Base-by-base conservation (phyloP, 805 yeast genomes). In the Brettanomyces custersianus region DNA sequence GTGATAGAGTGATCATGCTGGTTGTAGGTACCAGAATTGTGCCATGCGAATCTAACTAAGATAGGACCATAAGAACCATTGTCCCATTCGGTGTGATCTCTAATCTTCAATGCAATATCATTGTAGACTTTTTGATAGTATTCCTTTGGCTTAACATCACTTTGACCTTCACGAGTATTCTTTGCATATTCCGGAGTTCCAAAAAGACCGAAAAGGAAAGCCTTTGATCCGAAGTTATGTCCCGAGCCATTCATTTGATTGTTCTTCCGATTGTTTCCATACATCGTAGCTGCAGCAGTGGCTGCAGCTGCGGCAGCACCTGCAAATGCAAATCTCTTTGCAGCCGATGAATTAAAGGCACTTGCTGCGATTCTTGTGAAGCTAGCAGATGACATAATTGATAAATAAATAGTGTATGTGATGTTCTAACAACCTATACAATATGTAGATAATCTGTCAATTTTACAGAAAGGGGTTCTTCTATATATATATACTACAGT, bases 51-150 rank as follows among this genome's bases (percentile, higher is more conserved):
- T 42, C 74, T 51, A 18, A 70, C 60, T 11, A 70, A 42, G 11
- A 67, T 46, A 24, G 74, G 76, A 1, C 67, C 74, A 44, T 64
- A 61, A 4, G 80, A 72, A 5, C 82, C 82, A 51, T 76, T 80
- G 47, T 77, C 83, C 51, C 66, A 71, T 35, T 63, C 77, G 40
- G 66, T 71, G 24, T 62, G 58, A 31, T 76, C 83, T 43, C 68
- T 64, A 18, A 82, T 54, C 54, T 68, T 70, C 29, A 51, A 53
- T 24, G 79, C 96, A 69, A 74, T 85, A 44, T 76, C 92, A 62
- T 74, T 78, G 61, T 77, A 90, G 41, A 74, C 74, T 40, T 63
- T 49, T 57, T 70, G 87, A 54, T 70, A 87, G 44, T 81, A 84
- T 10, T 66, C 63, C 35, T 51, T 57, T 4, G 61, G 45, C 48